Conservation (phyloP, 73 alveolate species). For the Tetrahymena malaccensis region DNA sequence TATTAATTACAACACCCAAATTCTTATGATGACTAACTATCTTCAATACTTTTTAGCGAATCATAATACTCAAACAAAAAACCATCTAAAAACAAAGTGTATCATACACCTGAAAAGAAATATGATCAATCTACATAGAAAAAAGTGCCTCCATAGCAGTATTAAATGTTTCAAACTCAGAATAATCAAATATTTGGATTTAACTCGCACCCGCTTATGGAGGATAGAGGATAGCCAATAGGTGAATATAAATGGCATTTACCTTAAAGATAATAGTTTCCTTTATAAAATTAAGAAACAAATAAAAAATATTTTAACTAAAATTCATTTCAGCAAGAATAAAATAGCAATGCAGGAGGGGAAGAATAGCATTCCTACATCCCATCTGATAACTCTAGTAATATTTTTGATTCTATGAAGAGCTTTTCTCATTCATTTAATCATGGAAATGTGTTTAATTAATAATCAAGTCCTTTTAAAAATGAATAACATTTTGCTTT, state of each 20-base stretch:
- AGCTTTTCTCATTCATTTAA: neutral
- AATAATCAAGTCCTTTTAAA: neutral
- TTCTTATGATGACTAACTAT: neutral
- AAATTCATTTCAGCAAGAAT: neutral
- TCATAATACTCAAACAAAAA: neutral
- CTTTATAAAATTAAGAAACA: neutral
- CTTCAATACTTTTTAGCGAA: neutral
- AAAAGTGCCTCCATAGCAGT: neutral
- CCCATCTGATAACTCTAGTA: neutral
- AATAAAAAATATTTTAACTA: neutral
- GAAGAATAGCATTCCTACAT: neutral
- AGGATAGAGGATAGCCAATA: neutral
- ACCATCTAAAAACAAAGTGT: neutral
- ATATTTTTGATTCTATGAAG: neutral
- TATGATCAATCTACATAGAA: neutral
- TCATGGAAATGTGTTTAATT: neutral
- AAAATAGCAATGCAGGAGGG: neutral
- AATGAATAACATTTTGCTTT: neutral
- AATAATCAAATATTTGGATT: neutral
- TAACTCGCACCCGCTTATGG: neutral
- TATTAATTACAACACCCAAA: neutral
- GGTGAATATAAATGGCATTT: neutral
- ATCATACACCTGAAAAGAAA: neutral
- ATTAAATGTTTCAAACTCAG: neutral
- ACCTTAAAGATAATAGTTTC: neutral